Percentiles rank a stretch among this genome's conserved stretches.
phyloP scores from a whole-genome alignment of 176 grass and related monocot genomes.

The Carex littledalei region DNA sequence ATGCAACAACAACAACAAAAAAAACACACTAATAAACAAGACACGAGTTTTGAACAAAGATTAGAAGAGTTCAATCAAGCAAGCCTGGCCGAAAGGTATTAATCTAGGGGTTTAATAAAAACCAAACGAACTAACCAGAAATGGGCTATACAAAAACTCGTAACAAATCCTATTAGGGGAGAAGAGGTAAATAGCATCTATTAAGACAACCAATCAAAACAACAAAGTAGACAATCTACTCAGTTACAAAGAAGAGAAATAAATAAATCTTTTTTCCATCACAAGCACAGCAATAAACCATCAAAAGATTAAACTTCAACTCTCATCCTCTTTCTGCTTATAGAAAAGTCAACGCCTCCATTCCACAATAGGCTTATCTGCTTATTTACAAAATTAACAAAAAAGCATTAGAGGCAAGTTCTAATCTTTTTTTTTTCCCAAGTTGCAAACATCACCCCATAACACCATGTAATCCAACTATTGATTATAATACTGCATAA shows the following conservation, averaged over 20 bases:
- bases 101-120: slow-evolving; percentile 21
- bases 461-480: neutral
- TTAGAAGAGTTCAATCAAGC: slow-evolving; percentile 21
- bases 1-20: neutral
- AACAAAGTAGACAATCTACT: slow-evolving; percentile 17
- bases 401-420: neutral
- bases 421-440: neutral
- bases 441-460: neutral
- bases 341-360: slow-evolving; percentile 59
- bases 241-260: slow-evolving; percentile 21
- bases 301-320: slow-evolving; percentile 23
- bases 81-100: neutral
- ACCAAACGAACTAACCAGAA: slow-evolving; percentile 18
- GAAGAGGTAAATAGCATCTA: slow-evolving; percentile 28
- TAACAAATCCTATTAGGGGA: slow-evolving; percentile 22
- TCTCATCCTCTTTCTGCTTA: slow-evolving; percentile 3
- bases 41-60: slow-evolving; percentile 3
- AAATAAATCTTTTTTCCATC: slow-evolving; percentile 34
- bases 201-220: slow-evolving; percentile 33
- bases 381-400: slow-evolving; percentile 10
- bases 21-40: slow-evolving; percentile 6
- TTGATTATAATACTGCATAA: neutral
- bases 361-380: slow-evolving; percentile 62
- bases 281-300: slow-evolving; percentile 34
- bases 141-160: slow-evolving; percentile 39